A percentile compares a stretch with the other conserved stretches of the same genome.
Evolutionary conservation across 1,284 basidiomycete genomes (phyloP).

Genomic region (Coniophora puteana): DNA sequence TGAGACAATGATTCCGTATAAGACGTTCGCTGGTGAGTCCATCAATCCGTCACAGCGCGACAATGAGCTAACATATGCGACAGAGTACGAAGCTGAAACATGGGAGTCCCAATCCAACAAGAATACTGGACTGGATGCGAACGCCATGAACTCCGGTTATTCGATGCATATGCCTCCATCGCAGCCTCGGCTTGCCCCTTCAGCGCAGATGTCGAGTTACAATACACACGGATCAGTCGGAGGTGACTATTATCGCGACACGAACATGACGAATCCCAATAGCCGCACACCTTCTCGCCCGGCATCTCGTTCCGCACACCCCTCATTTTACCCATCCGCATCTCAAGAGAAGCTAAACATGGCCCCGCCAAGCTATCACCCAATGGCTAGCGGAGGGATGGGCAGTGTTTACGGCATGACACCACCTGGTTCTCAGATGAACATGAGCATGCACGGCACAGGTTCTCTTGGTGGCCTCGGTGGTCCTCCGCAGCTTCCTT

Average conservation of each 20-base stretch:
- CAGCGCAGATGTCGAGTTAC: constrained; percentile 56
- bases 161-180: constrained; percentile 46
- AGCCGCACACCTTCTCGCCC: constrained; percentile 44
- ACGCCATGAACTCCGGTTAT: constrained; percentile 53
- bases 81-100: constrained; percentile 89
- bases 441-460: constrained; percentile 57
- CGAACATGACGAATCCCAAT: constrained; percentile 64
- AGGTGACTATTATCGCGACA: constrained; percentile 82
- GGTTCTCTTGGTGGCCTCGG: constrained; percentile 39
- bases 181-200: constrained; percentile 41
- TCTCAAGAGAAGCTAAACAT: too few relatives aligned
- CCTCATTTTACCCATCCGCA: too few relatives aligned
- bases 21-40: constrained; percentile 89
- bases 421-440: constrained; percentile 45
- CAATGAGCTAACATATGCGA: constrained; percentile 1
- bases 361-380: constrained; percentile 53
- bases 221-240: constrained; percentile 70
- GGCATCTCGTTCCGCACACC: constrained; percentile 50
- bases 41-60: not conserved
- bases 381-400: constrained; percentile 62
- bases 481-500: constrained; percentile 37
- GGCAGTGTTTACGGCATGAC: constrained; percentile 65
- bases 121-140: constrained; percentile 50
- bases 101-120: constrained; percentile 39
- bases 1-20: constrained; percentile 97